Evolutionary conservation across 495 filamentous ascomycete genomes (phyloP), one percentile per base, ranked within the genome.

Genomic region (Podospora pseudopauciseta): DNA sequence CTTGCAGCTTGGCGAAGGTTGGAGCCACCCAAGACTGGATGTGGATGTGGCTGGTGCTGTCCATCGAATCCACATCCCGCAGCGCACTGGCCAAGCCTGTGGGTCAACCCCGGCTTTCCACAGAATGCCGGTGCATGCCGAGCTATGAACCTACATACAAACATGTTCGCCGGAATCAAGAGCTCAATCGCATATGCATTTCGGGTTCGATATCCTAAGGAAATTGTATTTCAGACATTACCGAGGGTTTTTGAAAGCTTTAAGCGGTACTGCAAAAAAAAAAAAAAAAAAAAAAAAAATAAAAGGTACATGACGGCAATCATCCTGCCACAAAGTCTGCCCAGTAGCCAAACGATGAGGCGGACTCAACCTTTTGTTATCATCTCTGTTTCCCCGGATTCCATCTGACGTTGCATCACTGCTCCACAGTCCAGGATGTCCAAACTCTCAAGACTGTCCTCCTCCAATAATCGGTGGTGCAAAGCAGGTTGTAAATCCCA

Each of bases 1-100:
- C 69, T 66, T 63, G 65, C 69, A 71, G 66, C 65, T 66, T 71
- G 54, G 61, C 69, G 63, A 19, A 19, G 27, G 30, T 6, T 49
- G 7, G 39, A 49, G 39, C 39, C 39, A 49, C 39, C 39, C 9
- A 49, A 16, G 9, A 16, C 39, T 13, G 39, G 39, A 16, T 49
- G 39, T 49, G 39, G 39, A 49, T 49, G 39, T 49, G 39, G 39
- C 39, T 49, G 39, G 39, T 49, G 39, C 3, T 3, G 3, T 49
- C 15, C 6, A 11, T 16, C 39, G 15, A 49, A 49, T 49, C 39
- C 39, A 49, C 39, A 11, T 49, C 9, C 39, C 15, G 39, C 39
- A 11, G 39, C 9, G 39, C 11, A 49, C 39, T 13, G 39, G 2
- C 39, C 39, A 11, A 13, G 1, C 9, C 15, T 49, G 39, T 49